A percentile compares a stretch with the other conserved stretches of the same genome.
phyloP scores from a whole-genome alignment of 257 asterid genomes.

The Phtheirospermum japonicum region DNA sequence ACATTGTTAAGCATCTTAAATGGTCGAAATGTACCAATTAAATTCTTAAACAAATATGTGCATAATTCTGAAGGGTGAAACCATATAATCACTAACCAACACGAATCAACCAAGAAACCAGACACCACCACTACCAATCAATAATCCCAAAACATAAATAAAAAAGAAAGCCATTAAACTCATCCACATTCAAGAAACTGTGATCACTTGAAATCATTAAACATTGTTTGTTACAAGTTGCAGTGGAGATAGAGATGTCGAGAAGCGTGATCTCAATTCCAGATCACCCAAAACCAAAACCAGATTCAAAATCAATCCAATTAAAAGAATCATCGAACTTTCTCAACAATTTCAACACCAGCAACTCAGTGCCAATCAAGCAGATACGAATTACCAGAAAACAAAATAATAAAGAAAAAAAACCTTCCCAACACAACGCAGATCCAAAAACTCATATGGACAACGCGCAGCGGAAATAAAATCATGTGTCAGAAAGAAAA shows the following conservation, averaged over 20 bases:
- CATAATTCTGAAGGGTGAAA: neutral
- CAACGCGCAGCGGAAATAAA: neutral
- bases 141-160: too few species aligned
- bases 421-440: conserved; percentile 1
- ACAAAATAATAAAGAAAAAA: neutral
- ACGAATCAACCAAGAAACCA: neutral
- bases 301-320: conserved; percentile 23
- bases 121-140: too few species aligned
- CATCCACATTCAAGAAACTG: too few species aligned
- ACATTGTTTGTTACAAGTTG: neutral
- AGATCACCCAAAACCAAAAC: conserved; percentile 16
- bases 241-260: neutral
- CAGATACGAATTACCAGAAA: conserved; percentile 13
- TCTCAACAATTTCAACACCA: neutral
- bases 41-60: too few species aligned
- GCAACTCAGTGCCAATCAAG: conserved; percentile 18
- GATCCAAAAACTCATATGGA: conserved; percentile 26
- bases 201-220: too few species aligned
- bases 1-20: neutral
- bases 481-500: neutral
- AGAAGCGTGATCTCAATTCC: conserved; percentile 4
- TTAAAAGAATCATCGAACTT: neutral
- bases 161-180: too few species aligned
- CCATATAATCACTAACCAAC: neutral
- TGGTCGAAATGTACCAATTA: neutral